phyloP scores from a whole-genome alignment of 768 basidiomycete species.

The Amyloporia xantha region DNA sequence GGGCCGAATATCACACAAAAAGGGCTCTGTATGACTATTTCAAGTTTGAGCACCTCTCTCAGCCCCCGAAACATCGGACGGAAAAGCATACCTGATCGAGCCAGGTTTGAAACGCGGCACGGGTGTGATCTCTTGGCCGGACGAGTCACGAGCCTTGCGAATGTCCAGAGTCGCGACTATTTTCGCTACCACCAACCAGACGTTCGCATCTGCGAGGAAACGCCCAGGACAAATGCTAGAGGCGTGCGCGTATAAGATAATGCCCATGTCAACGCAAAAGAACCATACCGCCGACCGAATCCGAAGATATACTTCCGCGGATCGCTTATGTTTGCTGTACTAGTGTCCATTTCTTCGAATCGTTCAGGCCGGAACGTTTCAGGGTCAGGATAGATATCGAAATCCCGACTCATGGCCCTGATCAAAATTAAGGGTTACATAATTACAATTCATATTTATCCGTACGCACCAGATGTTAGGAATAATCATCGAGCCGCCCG shows the following conservation, averaged over 20 bases:
- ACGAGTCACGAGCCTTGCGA: constrained; percentile 31
- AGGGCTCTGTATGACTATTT: neutral
- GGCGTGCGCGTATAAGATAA: too few species aligned
- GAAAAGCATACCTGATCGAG: constrained; percentile 36
- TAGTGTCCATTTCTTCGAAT: constrained; percentile 10
- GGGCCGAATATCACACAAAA: neutral
- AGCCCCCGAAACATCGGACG: neutral
- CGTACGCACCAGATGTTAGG: constrained; percentile 9
- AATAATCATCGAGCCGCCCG: constrained; percentile 5
- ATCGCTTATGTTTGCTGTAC: constrained; percentile 26
- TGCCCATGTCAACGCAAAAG: neutral
- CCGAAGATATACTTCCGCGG: constrained; percentile 47
- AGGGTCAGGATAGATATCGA: constrained; percentile 9
- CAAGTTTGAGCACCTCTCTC: neutral
- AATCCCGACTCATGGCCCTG: constrained; percentile 9
- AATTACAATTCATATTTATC: neutral
- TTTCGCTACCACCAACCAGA: constrained; percentile 39
- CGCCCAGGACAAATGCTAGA: constrained; percentile 47
- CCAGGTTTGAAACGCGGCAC: constrained; percentile 33
- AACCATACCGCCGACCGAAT: constrained; percentile 38
- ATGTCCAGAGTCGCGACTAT: constrained; percentile 42
- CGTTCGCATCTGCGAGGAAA: constrained; percentile 39
- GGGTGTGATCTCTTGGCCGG: constrained; percentile 34
- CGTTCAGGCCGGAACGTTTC: constrained; percentile 11
- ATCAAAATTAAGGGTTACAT: neutral